These are phyloP conservation scores for Cymodocea nodosa DNA, from an alignment of 116 monocot species.

Conservation along the genomic window DNA sequence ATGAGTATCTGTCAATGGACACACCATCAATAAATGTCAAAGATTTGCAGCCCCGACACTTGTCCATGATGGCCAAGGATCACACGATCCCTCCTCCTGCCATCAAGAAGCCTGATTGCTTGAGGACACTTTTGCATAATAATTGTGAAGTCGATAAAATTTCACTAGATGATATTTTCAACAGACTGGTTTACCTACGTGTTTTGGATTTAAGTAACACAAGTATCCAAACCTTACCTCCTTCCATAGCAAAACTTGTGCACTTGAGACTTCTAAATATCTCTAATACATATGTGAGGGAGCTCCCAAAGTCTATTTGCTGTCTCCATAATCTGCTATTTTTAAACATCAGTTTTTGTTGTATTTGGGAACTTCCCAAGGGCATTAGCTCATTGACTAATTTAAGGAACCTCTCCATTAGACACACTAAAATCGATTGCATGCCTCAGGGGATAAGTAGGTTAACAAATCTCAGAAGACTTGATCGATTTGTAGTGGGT, in stretches of 20 bases:
- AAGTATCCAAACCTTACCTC: conserved; percentile 15
- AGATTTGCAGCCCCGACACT: neutral
- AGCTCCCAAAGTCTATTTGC: conserved; percentile 24
- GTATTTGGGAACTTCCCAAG: conserved; percentile 14
- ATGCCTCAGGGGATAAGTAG: conserved; percentile 15
- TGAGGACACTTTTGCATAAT: conserved; percentile 5
- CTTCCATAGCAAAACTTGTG: conserved; percentile 14
- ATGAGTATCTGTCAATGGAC: conserved; percentile 2
- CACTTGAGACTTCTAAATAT: conserved; percentile 28
- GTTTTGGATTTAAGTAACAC: conserved; percentile 9
- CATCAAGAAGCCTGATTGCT: neutral
- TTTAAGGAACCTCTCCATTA: conserved; percentile 15
- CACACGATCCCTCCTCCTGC: neutral
- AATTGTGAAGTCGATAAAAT: neutral
- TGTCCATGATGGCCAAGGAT: neutral
- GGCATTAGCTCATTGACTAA: conserved; percentile 9
- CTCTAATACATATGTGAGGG: conserved; percentile 9
- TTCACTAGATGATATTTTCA: neutral
- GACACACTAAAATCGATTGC: conserved; percentile 6
- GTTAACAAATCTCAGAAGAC: conserved; percentile 9
- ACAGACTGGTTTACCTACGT: conserved; percentile 1
- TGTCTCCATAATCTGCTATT: conserved; percentile 17
- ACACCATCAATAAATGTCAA: neutral
- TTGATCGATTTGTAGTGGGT: conserved; percentile 13
- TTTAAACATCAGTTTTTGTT: conserved; percentile 14